Conservation (phyloP, 768 basidiomycete genomes). For the Trametes villosa region DNA sequence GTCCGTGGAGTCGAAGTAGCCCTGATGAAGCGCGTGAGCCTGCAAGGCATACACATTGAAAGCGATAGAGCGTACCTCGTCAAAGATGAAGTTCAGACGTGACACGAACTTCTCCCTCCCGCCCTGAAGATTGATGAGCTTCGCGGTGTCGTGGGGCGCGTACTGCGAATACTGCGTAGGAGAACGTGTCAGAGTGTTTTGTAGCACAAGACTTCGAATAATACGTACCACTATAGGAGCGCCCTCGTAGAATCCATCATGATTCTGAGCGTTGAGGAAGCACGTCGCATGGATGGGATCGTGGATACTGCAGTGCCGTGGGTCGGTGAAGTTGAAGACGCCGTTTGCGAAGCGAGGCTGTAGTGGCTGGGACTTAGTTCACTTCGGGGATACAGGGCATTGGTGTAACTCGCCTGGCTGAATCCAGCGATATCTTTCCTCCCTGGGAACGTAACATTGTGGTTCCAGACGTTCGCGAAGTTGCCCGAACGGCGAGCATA, state of each 20-base stretch:
- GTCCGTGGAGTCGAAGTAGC: constrained; percentile 64
- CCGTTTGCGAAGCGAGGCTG: constrained; percentile 63
- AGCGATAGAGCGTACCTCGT: constrained; percentile 40
- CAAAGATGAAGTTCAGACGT: constrained; percentile 60
- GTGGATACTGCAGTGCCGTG: constrained; percentile 66
- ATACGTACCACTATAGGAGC: constrained; percentile 57
- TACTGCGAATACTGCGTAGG: constrained; percentile 43
- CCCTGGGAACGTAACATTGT: constrained; percentile 55
- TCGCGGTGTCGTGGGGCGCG: constrained; percentile 66
- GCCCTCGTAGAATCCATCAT: constrained; percentile 69
- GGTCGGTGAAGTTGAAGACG: constrained; percentile 66
- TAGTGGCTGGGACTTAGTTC: not conserved
- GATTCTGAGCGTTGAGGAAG: constrained; percentile 57
- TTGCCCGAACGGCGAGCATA: constrained; percentile 59
- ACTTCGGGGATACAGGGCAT: not conserved
- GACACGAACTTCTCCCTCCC: constrained; percentile 57
- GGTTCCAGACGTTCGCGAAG: constrained; percentile 64
- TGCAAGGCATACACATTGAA: too few relatives aligned
- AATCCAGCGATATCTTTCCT: constrained; percentile 52
- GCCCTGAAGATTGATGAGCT: constrained; percentile 63
- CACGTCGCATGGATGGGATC: constrained; percentile 62
- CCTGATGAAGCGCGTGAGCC: too few relatives aligned
- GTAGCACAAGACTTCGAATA: not conserved
- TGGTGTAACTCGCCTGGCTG: constrained; percentile 51
- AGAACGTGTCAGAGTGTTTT: not conserved